phyloP scores from a whole-genome alignment of 768 basidiomycete genomes.

The Podaxis sp. region DNA sequence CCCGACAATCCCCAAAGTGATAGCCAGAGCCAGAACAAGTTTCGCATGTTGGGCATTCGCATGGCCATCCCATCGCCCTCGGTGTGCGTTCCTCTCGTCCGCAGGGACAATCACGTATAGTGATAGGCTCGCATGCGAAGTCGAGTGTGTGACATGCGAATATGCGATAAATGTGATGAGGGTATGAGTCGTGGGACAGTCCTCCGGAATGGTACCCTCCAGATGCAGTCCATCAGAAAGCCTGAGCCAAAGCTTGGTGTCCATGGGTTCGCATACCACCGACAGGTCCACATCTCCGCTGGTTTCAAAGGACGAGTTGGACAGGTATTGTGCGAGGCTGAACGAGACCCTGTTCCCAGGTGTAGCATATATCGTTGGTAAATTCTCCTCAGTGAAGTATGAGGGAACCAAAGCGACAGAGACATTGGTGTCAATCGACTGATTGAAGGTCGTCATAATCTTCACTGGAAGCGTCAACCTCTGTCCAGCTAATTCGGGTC shows the following conservation, averaged over 20 bases:
- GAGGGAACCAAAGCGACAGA: slow-evolving; percentile 65
- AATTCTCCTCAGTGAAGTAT: slow-evolving; percentile 55
- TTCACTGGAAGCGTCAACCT: slow-evolving; percentile 49
- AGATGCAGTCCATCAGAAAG: slow-evolving; percentile 31
- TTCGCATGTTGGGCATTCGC: slow-evolving; percentile 39
- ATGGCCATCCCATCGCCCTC: slow-evolving; percentile 27
- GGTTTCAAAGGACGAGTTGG: slow-evolving; percentile 35
- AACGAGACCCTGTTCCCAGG: slow-evolving; percentile 51
- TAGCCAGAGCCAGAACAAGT: slow-evolving; percentile 52
- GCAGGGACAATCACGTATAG: slow-evolving; percentile 39
- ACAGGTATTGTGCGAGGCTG: slow-evolving; percentile 51
- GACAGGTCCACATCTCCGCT: slow-evolving; percentile 45
- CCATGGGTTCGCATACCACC: slow-evolving; percentile 49
- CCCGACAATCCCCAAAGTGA: slow-evolving; percentile 61
- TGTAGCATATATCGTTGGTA: slow-evolving; percentile 53
- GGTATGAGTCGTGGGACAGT: slow-evolving; percentile 37
- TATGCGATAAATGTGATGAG: slow-evolving; percentile 64
- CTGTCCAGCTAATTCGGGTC: slow-evolving; percentile 31
- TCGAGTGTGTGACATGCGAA: slow-evolving; percentile 61
- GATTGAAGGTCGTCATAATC: slow-evolving; percentile 61
- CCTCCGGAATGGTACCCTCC: slow-evolving; percentile 50
- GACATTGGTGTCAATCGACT: slow-evolving; percentile 60
- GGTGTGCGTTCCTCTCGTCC: slow-evolving; percentile 31
- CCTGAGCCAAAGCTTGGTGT: neutral
- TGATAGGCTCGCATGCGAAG: slow-evolving; percentile 58